These are phyloP conservation scores for Trichoderma arundinaceum DNA, from an alignment of 2,329 filamentous ascomycete genomes.

Conservation along the genomic window DNA sequence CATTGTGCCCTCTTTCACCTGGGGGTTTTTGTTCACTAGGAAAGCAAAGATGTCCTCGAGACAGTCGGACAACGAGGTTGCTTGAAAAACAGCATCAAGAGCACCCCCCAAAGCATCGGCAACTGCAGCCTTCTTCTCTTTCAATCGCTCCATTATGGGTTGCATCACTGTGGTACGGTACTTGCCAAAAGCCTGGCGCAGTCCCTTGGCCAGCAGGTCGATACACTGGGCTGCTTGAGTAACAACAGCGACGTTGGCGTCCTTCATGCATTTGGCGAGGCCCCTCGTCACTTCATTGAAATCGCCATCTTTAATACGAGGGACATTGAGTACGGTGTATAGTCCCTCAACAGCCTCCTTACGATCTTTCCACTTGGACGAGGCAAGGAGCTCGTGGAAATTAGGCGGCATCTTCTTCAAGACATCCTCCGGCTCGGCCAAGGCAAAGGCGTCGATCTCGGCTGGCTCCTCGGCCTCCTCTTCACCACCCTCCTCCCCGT, in stretches of 20 bases:
- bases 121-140: slow-evolving; percentile 93
- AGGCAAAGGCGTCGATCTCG: slow-evolving; percentile 80
- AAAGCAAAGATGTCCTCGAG: slow-evolving; percentile 89
- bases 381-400: slow-evolving; percentile 82
- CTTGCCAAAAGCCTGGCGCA: slow-evolving; percentile 78
- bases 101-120: slow-evolving; percentile 86
- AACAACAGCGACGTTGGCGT: slow-evolving; percentile 94
- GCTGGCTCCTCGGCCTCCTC: slow-evolving; percentile 55
- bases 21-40: slow-evolving; percentile 92
- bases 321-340: slow-evolving; percentile 77
- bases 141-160: slow-evolving; percentile 92
- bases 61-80: slow-evolving; percentile 79
- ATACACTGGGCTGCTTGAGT: slow-evolving; percentile 92
- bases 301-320: slow-evolving; percentile 87
- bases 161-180: slow-evolving; percentile 81
- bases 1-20: slow-evolving; percentile 94
- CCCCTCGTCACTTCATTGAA: slow-evolving; percentile 84
- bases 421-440: slow-evolving; percentile 88
- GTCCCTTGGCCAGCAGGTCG: slow-evolving; percentile 83
- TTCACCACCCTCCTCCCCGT: slow-evolving; percentile 62
- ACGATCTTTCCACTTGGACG: slow-evolving; percentile 97
- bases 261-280: slow-evolving; percentile 97
- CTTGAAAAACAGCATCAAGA: slow-evolving; percentile 70
- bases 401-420: slow-evolving; percentile 79
- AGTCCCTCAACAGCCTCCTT: slow-evolving; percentile 92